Evolutionary conservation across 2,329 filamentous ascomycete genomes (phyloP).

Genomic region (Apiospora sp.): DNA sequence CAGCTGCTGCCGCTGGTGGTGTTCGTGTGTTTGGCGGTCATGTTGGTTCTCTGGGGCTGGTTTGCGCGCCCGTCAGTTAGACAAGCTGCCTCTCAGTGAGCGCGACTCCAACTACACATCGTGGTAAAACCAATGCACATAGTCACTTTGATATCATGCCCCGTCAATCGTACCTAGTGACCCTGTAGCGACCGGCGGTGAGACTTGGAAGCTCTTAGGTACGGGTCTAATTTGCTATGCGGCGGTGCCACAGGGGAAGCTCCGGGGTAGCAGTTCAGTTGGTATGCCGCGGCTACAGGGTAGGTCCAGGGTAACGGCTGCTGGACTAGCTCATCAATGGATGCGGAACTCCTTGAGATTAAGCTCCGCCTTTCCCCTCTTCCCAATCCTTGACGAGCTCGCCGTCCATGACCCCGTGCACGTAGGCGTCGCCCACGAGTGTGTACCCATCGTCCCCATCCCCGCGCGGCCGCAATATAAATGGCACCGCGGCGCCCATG

Average conservation of each 20-base stretch:
- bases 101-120: too few relatives aligned
- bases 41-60: conserved; percentile 12
- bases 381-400: conserved; percentile 23
- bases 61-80: background rate
- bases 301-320: too few relatives aligned
- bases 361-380: background rate
- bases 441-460: conserved; percentile 9
- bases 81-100: too few relatives aligned
- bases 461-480: conserved; percentile 18
- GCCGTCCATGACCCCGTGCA: conserved; percentile 26
- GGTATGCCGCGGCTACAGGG: too few relatives aligned
- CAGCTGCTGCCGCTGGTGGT: conserved; percentile 45
- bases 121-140: too few relatives aligned
- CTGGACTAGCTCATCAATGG: background rate
- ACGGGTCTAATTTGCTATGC: too few relatives aligned
- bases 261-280: too few relatives aligned
- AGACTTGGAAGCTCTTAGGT: too few relatives aligned
- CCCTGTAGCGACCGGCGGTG: too few relatives aligned
- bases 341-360: background rate
- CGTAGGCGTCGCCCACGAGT: conserved; percentile 23
- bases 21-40: conserved; percentile 22
- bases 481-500: conserved; percentile 24
- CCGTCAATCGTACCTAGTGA: too few relatives aligned
- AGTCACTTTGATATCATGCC: too few relatives aligned
- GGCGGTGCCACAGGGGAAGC: too few relatives aligned